Percentiles rank a stretch among this genome's conserved stretches.
phyloP scores from a whole-genome alignment of 177 flowering plant genomes.

The Telopea speciosissima region DNA sequence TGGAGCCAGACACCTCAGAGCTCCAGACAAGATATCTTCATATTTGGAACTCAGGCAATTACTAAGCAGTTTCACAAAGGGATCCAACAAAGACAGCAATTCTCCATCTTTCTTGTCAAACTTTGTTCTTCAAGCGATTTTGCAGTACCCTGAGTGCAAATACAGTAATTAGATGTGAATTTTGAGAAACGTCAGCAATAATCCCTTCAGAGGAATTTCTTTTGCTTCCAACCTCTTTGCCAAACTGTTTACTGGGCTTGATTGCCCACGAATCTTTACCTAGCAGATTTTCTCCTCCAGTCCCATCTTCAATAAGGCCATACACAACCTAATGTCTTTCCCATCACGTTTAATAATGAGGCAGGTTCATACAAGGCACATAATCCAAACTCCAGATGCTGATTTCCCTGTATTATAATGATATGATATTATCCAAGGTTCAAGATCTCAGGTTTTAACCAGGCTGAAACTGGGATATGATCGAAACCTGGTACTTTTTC shows the following conservation, averaged over 20 bases:
- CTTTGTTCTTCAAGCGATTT: constrained; percentile 50
- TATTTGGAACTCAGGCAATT: constrained; percentile 70
- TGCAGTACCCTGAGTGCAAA: constrained; percentile 71
- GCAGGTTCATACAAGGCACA: too few relatives aligned
- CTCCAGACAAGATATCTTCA: constrained; percentile 59
- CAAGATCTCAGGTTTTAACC: too few relatives aligned
- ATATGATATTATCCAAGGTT: too few relatives aligned
- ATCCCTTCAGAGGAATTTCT: constrained; percentile 11
- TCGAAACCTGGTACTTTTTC: too few relatives aligned
- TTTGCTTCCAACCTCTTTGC: constrained; percentile 12
- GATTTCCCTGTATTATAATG: too few relatives aligned
- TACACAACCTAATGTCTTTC: constrained; percentile 29
- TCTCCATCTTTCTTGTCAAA: constrained; percentile 36
- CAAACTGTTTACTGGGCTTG: constrained; percentile 4
- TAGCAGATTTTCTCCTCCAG: constrained; percentile 31
- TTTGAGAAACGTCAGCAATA: constrained; percentile 24
- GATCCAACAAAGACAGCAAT: constrained; percentile 65
- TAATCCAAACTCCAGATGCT: too few relatives aligned
- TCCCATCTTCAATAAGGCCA: constrained; percentile 65
- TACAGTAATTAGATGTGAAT: constrained; percentile 60
- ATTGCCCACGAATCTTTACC: constrained; percentile 12
- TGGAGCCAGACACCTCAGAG: constrained; percentile 61
- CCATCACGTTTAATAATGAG: too few relatives aligned
- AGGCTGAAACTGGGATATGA: too few relatives aligned
- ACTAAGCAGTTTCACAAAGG: constrained; percentile 56